phyloP scores from a whole-genome alignment of 495 filamentous ascomycete species.

The Barbatosphaeria neglecta region DNA sequence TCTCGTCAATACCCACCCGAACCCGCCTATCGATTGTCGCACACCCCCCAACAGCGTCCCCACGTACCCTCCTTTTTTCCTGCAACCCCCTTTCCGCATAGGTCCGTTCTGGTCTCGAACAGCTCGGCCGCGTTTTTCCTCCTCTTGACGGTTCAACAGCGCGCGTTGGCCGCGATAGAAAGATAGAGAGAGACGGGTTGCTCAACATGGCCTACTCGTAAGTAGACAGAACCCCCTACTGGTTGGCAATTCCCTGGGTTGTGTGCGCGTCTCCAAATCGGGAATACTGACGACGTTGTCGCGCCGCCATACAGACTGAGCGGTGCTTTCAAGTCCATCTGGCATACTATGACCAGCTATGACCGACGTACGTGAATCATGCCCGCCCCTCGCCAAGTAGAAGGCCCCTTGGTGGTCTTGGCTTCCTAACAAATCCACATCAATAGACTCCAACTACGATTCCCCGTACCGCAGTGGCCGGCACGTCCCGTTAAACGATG shows the following conservation, averaged over 20 bases:
- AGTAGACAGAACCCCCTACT: not conserved
- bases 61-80: not conserved
- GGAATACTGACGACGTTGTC: not conserved
- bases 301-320: constrained; percentile 37
- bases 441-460: constrained; percentile 74
- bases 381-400: constrained; percentile 6
- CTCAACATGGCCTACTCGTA: constrained; percentile 1
- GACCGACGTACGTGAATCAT: constrained; percentile 41
- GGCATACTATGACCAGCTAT: constrained; percentile 86
- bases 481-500: constrained; percentile 66
- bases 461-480: constrained; percentile 75
- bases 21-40: too few relatives aligned
- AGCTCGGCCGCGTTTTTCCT: not conserved
- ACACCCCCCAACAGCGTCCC: not conserved
- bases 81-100: not conserved
- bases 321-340: constrained; percentile 65
- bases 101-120: not conserved
- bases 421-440: too few relatives aligned
- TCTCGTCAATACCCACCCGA: too few relatives aligned
- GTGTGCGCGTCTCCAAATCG: too few relatives aligned
- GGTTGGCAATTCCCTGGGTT: too few relatives aligned
- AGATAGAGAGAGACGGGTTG: not conserved
- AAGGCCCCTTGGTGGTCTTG: constrained; percentile 27
- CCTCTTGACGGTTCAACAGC: not conserved
- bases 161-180: not conserved